Conservation (phyloP, 495 filamentous ascomycete genomes). For the Xylaria venustula region DNA sequence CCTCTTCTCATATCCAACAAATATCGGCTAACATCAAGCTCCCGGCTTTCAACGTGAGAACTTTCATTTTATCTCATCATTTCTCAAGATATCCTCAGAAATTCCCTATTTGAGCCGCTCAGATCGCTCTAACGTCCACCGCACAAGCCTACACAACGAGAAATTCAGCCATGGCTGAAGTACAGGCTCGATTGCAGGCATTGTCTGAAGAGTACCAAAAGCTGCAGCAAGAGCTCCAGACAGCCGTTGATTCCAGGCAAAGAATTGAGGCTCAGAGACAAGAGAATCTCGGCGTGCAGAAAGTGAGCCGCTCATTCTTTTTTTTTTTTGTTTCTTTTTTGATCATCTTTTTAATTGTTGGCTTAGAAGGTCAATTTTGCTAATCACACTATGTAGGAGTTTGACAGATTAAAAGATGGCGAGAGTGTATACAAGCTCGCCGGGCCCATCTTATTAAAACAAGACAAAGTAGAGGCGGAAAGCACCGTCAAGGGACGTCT, state of each 20-base stretch:
- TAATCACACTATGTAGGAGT: constrained; percentile 59
- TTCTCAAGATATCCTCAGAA: too few species aligned
- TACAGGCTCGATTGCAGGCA: constrained; percentile 63
- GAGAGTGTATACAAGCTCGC: constrained; percentile 94
- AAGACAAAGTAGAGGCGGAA: constrained; percentile 82
- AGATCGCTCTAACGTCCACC: too few species aligned
- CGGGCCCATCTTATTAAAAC: constrained; percentile 90
- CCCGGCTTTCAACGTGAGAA: too few species aligned
- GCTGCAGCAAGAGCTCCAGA: constrained; percentile 81
- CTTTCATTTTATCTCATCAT: too few species aligned
- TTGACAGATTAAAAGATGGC: constrained; percentile 69
- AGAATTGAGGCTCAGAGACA: constrained; percentile 91
- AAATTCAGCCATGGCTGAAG: constrained; percentile 42
- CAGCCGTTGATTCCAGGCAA: constrained; percentile 75
- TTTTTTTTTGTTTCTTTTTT: neutral
- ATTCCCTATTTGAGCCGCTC: neutral
- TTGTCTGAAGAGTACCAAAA: constrained; percentile 86
- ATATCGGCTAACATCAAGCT: too few species aligned
- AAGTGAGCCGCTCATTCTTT: constrained; percentile 44
- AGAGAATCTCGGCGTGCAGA: constrained; percentile 86
- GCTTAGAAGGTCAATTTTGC: too few species aligned
- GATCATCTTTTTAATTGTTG: neutral
- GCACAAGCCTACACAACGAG: neutral
- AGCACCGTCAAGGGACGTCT: constrained; percentile 86
- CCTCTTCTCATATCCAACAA: too few species aligned